These are phyloP conservation scores for Adansonia madagascariensis DNA, from an alignment of 441 rosid species.

Conservation along the genomic window DNA sequence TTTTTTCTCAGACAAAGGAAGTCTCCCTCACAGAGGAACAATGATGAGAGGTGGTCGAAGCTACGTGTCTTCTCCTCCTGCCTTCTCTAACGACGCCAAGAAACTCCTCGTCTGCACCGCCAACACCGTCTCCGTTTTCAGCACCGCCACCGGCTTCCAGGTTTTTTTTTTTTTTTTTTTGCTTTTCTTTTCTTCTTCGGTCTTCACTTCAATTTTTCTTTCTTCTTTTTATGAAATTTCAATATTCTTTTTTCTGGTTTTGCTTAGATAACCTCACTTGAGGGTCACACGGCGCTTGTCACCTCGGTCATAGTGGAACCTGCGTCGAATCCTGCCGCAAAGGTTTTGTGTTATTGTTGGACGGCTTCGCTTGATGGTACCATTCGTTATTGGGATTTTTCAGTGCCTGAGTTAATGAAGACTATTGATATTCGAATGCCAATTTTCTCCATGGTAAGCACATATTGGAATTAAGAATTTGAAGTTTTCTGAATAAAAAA, in stretches of 20 bases:
- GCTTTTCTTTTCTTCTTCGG: background rate
- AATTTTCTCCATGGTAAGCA: slow-evolving; percentile 67
- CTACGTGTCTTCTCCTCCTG: slow-evolving; percentile 72
- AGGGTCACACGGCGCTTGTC: slow-evolving; percentile 79
- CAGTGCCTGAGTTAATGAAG: slow-evolving; percentile 74
- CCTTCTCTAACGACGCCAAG: slow-evolving; percentile 93
- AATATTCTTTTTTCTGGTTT: background rate
- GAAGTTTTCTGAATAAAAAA: background rate
- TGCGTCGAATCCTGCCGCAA: slow-evolving; percentile 53
- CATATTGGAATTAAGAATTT: background rate
- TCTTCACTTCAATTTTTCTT: background rate
- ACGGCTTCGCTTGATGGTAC: slow-evolving; percentile 95
- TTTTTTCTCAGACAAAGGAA: background rate
- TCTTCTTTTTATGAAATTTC: background rate
- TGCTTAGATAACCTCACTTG: slow-evolving; percentile 62
- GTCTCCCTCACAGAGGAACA: background rate
- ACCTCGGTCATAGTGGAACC: slow-evolving; percentile 80
- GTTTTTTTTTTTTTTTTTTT: slow-evolving; percentile 33
- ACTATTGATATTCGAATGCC: slow-evolving; percentile 62
- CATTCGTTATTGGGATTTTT: slow-evolving; percentile 88
- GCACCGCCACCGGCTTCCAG: slow-evolving; percentile 84
- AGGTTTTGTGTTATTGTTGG: slow-evolving; percentile 78
- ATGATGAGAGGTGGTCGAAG: slow-evolving; percentile 89
- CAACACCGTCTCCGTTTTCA: slow-evolving; percentile 76
- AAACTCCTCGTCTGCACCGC: slow-evolving; percentile 83